Percentiles rank a stretch among this genome's conserved stretches.
These are phyloP conservation scores for Trametes villosa DNA, from an alignment of 768 basidiomycete genomes.

Conservation along the genomic window DNA sequence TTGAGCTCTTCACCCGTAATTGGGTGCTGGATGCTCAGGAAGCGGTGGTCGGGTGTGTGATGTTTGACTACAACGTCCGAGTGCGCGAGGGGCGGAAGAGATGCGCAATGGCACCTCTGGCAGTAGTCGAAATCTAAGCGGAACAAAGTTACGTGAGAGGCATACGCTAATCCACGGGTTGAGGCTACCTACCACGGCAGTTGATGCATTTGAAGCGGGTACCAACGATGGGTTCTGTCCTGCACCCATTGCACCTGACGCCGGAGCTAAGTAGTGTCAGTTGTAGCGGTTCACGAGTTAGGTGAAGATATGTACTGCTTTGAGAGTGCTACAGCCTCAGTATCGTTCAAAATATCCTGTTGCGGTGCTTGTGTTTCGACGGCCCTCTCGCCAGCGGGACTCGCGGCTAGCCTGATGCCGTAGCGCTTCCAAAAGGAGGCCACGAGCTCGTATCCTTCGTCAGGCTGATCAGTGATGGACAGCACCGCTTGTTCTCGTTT, in stretches of 20 bases:
- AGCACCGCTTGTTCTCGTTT: too few relatives aligned
- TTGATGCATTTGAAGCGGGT: not conserved
- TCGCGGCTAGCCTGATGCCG: not conserved
- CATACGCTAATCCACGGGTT: not conserved
- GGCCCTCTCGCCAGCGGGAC: too few relatives aligned
- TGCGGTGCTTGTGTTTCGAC: too few relatives aligned
- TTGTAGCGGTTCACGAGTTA: not conserved
- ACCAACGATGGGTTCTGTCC: not conserved
- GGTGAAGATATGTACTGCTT: too few relatives aligned
- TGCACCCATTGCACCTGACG: not conserved
- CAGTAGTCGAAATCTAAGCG: slow-evolving; percentile 2
- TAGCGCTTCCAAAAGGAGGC: not conserved
- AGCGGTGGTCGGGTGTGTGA: not conserved
- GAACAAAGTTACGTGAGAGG: not conserved
- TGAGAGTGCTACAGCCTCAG: too few relatives aligned
- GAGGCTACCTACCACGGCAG: not conserved
- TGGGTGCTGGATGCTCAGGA: not conserved
- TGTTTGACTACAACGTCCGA: not conserved
- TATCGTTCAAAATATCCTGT: too few relatives aligned
- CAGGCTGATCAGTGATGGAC: not conserved
- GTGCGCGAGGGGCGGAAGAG: not conserved
- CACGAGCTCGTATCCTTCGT: not conserved
- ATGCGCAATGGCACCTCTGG: not conserved
- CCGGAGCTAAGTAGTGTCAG: not conserved
- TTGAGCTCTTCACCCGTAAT: not conserved